These are phyloP conservation scores for Scenedesmus sp. DNA, from an alignment of 163 green algal species.

Conservation along the genomic window DNA sequence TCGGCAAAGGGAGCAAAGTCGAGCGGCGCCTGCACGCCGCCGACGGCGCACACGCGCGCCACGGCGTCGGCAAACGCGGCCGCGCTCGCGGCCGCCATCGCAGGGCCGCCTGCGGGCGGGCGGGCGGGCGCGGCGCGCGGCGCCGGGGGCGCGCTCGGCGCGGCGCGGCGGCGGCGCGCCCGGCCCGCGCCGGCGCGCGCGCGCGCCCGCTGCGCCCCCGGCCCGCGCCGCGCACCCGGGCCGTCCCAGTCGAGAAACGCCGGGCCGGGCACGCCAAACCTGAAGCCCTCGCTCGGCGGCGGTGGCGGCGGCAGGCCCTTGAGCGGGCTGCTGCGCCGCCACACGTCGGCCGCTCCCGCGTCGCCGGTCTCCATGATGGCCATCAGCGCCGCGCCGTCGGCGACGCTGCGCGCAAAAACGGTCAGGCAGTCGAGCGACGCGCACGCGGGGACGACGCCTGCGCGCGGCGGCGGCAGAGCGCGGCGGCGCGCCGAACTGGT, in stretches of 20 bases:
- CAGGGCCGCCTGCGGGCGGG: conserved; percentile 42
- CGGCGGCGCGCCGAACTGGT: no score
- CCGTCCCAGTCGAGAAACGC: conserved; percentile 68
- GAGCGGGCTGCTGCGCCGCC: conserved; percentile 23
- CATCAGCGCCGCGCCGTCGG: conserved; percentile 61
- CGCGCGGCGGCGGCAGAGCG: no score
- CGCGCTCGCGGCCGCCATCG: conserved; percentile 52
- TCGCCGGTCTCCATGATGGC: conserved; percentile 46
- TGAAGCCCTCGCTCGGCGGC: conserved; percentile 54
- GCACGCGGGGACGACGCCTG: conserved; percentile 81
- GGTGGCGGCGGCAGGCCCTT: neutral
- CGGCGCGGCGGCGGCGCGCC: no score
- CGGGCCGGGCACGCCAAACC: conserved; percentile 67
- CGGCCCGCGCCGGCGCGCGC: no score
- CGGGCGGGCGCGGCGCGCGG: no score
- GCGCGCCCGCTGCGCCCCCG: neutral
- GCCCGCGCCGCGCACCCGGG: conserved; percentile 49
- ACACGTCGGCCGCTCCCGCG: conserved; percentile 46
- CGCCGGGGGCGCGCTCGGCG: no score
- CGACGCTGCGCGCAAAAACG: conserved; percentile 72
- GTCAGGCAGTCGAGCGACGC: conserved; percentile 83
- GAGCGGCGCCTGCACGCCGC: conserved; percentile 61
- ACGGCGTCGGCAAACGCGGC: conserved; percentile 51
- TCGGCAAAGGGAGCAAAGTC: conserved; percentile 76
- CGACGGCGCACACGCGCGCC: conserved; percentile 43